Percentiles rank a stretch among this genome's conserved stretches.
Conservation (phyloP, 139 green algal genomes). For the Trebouxia sp. region DNA sequence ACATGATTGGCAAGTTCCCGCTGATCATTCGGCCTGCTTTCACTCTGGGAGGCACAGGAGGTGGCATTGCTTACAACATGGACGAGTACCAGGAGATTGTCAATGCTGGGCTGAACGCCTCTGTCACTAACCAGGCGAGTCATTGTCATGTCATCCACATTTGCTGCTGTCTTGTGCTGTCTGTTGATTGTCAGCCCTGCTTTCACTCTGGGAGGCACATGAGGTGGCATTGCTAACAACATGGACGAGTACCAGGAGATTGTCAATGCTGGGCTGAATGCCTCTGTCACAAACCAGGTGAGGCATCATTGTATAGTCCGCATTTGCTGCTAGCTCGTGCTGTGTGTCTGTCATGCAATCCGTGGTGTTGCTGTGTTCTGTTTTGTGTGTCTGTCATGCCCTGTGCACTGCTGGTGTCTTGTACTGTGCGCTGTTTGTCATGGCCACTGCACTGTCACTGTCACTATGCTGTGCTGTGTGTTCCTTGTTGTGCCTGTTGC, state of each 20-base stretch:
- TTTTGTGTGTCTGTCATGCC: not conserved
- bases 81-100: slow-evolving; percentile 94
- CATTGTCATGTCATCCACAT: not conserved
- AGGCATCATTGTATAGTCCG: not conserved
- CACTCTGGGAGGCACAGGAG: slow-evolving; percentile 95
- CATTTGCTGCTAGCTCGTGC: not conserved
- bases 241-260: slow-evolving; percentile 94
- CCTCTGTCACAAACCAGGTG: slow-evolving; percentile 92
- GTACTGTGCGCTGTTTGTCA: no score
- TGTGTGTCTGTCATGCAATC: no score
- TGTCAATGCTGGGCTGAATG: slow-evolving; percentile 79
- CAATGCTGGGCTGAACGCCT: slow-evolving; percentile 81
- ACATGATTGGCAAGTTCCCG: slow-evolving; percentile 84
- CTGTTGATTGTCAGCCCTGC: slow-evolving; percentile 98
- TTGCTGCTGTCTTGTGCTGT: not conserved
- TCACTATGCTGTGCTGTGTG: no score
- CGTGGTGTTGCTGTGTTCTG: no score
- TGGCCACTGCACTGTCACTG: no score
- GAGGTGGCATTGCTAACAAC: slow-evolving; percentile 99
- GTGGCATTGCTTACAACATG: slow-evolving; percentile 99
- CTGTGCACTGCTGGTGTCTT: not conserved
- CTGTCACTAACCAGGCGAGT: slow-evolving; percentile 88
- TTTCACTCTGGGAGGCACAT: slow-evolving; percentile 97
- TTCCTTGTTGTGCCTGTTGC: no score
- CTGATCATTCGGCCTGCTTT: slow-evolving; percentile 99